Evolutionary conservation across 257 asterid species (phyloP).

Genomic region (Petunia secreta): DNA sequence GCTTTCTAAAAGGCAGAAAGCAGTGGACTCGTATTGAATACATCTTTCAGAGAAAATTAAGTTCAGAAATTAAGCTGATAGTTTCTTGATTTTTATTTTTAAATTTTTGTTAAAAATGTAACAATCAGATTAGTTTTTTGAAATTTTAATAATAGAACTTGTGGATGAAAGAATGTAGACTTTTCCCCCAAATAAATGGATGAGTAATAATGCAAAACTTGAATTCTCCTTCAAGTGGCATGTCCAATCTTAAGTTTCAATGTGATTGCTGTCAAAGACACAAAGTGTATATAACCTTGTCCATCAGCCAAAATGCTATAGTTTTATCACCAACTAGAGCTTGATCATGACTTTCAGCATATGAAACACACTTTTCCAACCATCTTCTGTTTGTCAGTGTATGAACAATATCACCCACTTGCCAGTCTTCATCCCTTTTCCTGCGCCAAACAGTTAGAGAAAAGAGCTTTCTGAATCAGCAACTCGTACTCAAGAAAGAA

Average conservation of each 20-base stretch:
- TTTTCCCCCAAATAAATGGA: neutral
- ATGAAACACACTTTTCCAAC: conserved; percentile 84
- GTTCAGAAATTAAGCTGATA: conserved; percentile 8
- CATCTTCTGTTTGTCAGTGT: conserved; percentile 94
- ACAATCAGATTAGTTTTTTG: no score
- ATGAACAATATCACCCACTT: conserved; percentile 83
- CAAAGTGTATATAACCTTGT: conserved; percentile 65
- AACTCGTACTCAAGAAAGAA: neutral
- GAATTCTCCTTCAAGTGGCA: conserved; percentile 14
- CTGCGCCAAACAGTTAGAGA: conserved; percentile 49
- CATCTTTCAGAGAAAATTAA: neutral
- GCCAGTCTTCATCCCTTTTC: conserved; percentile 97
- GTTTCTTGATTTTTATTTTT: neutral
- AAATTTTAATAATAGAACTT: neutral
- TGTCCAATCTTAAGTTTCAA: conserved; percentile 15
- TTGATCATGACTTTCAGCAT: conserved; percentile 99
- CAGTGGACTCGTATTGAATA: neutral
- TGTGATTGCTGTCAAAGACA: conserved; percentile 7
- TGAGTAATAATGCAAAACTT: neutral
- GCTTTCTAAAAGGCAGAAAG: neutral
- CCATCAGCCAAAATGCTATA: conserved; percentile 99
- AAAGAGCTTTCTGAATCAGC: conserved; percentile 13
- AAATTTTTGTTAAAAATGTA: no score
- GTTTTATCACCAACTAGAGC: conserved; percentile 99
- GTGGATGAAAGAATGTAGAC: conserved; percentile 4